These are phyloP conservation scores for Friedmanniomyces simplex DNA, from an alignment of 495 filamentous ascomycete species.

Conservation along the genomic window DNA sequence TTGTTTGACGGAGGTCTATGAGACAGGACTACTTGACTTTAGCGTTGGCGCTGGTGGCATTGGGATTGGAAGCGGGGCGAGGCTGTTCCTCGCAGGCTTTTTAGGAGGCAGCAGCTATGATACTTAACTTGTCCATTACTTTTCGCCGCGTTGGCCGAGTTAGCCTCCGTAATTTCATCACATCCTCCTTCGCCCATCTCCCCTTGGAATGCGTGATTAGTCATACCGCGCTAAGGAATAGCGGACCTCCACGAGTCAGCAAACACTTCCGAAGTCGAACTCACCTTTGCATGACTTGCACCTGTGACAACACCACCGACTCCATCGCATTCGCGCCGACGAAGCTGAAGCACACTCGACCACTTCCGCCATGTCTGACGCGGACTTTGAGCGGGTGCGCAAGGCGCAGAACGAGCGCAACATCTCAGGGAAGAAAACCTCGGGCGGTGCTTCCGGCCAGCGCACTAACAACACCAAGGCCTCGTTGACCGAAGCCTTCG, in stretches of 20 bases:
- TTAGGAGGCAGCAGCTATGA: no score
- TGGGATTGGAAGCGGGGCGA: neutral
- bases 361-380: conserved; percentile 8
- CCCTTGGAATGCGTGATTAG: no score
- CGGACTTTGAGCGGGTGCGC: conserved; percentile 20
- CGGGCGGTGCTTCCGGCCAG: conserved; percentile 46
- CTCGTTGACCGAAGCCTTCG: conserved; percentile 88
- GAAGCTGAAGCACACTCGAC: neutral
- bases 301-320: neutral
- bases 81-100: no score
- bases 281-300: no score
- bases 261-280: no score
- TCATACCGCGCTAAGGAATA: no score
- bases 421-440: conserved; percentile 74
- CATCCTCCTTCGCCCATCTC: no score
- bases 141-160: no score
- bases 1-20: neutral
- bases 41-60: conserved; percentile 6
- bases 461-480: conserved; percentile 92
- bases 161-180: no score
- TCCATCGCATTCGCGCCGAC: neutral
- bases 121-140: no score
- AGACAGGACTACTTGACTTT: neutral
- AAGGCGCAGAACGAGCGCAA: conserved; percentile 58
- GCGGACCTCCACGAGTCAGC: no score